These are phyloP conservation scores for Ophiostoma triangulosporum DNA, from an alignment of 2,329 filamentous ascomycete genomes.

Conservation along the genomic window DNA sequence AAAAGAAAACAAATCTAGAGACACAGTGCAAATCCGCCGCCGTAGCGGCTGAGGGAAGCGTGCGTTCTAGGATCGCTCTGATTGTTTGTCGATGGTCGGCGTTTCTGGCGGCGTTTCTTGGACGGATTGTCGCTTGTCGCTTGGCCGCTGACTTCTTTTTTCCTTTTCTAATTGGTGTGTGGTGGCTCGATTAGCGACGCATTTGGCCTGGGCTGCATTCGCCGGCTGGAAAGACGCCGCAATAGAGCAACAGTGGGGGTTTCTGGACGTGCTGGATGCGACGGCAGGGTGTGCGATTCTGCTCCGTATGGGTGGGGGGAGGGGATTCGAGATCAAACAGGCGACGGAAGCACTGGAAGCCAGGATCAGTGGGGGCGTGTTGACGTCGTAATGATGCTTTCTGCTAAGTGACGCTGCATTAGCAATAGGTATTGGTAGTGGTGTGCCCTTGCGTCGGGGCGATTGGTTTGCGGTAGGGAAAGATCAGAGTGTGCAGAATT, in stretches of 20 bases:
- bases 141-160: neutral
- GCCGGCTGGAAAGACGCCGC: neutral
- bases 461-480: constrained; percentile 7
- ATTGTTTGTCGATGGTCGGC: neutral
- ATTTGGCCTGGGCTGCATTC: neutral
- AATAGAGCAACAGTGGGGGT: neutral
- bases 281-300: neutral
- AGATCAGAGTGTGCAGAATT: neutral
- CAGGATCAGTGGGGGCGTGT: constrained; percentile 4
- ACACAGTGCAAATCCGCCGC: constrained; percentile 6
- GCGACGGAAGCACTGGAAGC: constrained; percentile 6
- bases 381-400: constrained; percentile 1
- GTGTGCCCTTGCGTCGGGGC: constrained; percentile 1
- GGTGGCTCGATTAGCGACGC: neutral
- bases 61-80: neutral
- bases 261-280: neutral
- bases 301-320: constrained; percentile 1
- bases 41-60: constrained; percentile 6
- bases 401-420: neutral
- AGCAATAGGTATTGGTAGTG: constrained; percentile 9
- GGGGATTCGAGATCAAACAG: constrained; percentile 3
- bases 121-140: neutral
- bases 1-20: neutral
- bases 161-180: neutral
- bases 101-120: neutral